These are phyloP conservation scores for Xylaria curta DNA, from an alignment of 495 filamentous ascomycete species.

Conservation along the genomic window DNA sequence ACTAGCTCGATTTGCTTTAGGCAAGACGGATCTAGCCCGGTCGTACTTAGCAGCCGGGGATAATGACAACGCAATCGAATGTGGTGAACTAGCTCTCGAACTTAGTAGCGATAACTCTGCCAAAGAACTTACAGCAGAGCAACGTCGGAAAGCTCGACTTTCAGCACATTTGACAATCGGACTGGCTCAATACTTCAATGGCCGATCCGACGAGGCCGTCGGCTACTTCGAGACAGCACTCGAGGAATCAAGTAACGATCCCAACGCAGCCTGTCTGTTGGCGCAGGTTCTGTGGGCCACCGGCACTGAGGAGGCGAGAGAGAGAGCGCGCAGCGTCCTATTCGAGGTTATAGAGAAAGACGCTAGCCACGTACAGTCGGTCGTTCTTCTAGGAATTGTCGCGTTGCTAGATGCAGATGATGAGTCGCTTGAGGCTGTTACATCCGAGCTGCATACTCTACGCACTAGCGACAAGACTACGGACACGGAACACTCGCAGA, in stretches of 20 bases:
- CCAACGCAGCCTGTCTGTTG: slow-evolving; percentile 86
- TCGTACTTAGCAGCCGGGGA: slow-evolving; percentile 70
- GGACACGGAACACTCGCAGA: slow-evolving; percentile 50
- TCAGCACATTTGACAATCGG: slow-evolving; percentile 89
- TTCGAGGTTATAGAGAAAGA: slow-evolving; percentile 75
- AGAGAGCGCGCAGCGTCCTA: slow-evolving; percentile 78
- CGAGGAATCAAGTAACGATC: slow-evolving; percentile 74
- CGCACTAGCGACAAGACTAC: slow-evolving; percentile 64
- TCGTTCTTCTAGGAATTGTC: slow-evolving; percentile 81
- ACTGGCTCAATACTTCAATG: slow-evolving; percentile 74
- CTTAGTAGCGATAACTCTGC: slow-evolving; percentile 68
- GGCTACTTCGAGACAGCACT: slow-evolving; percentile 82
- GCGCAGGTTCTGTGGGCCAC: slow-evolving; percentile 93
- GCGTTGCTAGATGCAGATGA: slow-evolving; percentile 78
- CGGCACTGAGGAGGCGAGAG: slow-evolving; percentile 74
- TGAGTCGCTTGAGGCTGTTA: slow-evolving; percentile 80
- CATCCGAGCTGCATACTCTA: slow-evolving; percentile 74
- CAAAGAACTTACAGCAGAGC: slow-evolving; percentile 56
- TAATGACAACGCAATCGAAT: slow-evolving; percentile 71
- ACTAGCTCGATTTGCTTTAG: slow-evolving; percentile 77
- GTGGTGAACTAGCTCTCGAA: slow-evolving; percentile 73
- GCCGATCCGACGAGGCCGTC: slow-evolving; percentile 69
- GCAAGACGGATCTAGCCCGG: slow-evolving; percentile 87
- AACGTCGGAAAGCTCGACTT: slow-evolving; percentile 69
- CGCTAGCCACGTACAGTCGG: slow-evolving; percentile 76